Conservation (phyloP, 352 stramenopile species). For the Pseudoperonospora humuli region DNA sequence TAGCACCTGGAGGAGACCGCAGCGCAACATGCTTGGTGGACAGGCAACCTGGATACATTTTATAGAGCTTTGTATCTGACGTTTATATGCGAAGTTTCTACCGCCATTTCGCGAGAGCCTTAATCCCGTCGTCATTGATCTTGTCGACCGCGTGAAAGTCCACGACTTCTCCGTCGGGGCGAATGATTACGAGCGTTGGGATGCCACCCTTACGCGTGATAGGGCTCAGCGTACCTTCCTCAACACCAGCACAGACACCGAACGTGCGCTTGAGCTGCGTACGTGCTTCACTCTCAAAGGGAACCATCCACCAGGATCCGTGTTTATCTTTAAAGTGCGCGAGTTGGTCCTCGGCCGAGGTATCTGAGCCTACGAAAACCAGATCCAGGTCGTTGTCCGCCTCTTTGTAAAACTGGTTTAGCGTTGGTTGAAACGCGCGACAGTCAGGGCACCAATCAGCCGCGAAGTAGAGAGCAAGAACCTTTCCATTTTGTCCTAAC, state of each 20-base stretch:
- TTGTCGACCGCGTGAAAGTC: conserved; percentile 58
- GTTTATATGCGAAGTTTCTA: conserved; percentile 11
- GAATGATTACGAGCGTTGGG: conserved; percentile 67
- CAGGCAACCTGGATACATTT: no score
- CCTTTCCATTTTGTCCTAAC: conserved; percentile 35
- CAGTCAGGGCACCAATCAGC: conserved; percentile 83
- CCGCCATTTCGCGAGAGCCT: conserved; percentile 41
- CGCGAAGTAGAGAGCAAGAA: conserved; percentile 73
- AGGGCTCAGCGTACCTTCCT: conserved; percentile 46
- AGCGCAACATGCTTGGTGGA: no score
- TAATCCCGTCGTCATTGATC: conserved; percentile 43
- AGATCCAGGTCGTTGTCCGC: conserved; percentile 53
- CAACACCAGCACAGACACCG: conserved; percentile 58
- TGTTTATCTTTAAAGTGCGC: conserved; percentile 69
- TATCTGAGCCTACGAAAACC: conserved; percentile 75
- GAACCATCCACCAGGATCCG: conserved; percentile 65
- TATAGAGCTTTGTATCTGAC: no score
- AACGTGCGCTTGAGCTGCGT: conserved; percentile 79
- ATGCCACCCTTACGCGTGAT: conserved; percentile 60
- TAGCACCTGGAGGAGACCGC: no score
- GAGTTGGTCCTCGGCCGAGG: conserved; percentile 41
- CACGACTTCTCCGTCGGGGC: conserved; percentile 49
- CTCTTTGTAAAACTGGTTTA: conserved; percentile 67
- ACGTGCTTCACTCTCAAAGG: conserved; percentile 53
- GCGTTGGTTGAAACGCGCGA: conserved; percentile 60